Evolutionary conservation across 805 yeast species (phyloP).

Genomic region (Candida taoyuanica): DNA sequence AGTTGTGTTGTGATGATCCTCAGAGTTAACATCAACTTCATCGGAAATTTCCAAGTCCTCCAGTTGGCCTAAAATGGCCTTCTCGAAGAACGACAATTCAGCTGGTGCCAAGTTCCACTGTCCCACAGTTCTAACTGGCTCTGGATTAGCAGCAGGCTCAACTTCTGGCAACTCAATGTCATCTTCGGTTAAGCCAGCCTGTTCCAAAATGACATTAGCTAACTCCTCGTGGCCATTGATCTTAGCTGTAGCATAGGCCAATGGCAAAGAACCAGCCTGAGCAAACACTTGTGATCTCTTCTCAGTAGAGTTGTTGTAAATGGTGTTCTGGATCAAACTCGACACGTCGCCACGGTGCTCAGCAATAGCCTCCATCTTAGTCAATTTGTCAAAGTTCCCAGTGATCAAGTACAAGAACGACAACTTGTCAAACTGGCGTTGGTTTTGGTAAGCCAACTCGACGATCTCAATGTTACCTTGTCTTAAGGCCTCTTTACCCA

Average conservation of each 20-base stretch:
- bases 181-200: slow-evolving; percentile 59
- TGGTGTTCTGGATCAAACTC: slow-evolving; percentile 76
- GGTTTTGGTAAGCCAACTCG: slow-evolving; percentile 85
- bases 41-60: slow-evolving; percentile 58
- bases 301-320: slow-evolving; percentile 70
- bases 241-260: slow-evolving; percentile 92
- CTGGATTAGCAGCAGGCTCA: slow-evolving; percentile 39
- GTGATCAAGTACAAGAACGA: slow-evolving; percentile 83
- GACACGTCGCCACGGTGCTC: slow-evolving; percentile 79
- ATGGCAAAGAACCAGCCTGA: slow-evolving; percentile 75
- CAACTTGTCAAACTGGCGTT: slow-evolving; percentile 79
- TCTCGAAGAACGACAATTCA: slow-evolving; percentile 76
- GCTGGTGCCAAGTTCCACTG: slow-evolving; percentile 85
- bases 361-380: slow-evolving; percentile 85
- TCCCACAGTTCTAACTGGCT: slow-evolving; percentile 41
- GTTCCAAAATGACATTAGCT: slow-evolving; percentile 66
- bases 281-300: slow-evolving; percentile 71
- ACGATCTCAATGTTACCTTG: slow-evolving; percentile 87
- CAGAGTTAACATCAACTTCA: slow-evolving; percentile 30
- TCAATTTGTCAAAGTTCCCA: slow-evolving; percentile 72
- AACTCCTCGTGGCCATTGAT: slow-evolving; percentile 73
- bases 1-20: slow-evolving; percentile 22
- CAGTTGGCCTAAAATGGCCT: slow-evolving; percentile 72
- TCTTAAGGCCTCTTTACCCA: slow-evolving; percentile 78
- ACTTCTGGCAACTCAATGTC: slow-evolving; percentile 64